phyloP scores from a whole-genome alignment of 2,329 filamentous ascomycete genomes.

The Diaporthe sp. region DNA sequence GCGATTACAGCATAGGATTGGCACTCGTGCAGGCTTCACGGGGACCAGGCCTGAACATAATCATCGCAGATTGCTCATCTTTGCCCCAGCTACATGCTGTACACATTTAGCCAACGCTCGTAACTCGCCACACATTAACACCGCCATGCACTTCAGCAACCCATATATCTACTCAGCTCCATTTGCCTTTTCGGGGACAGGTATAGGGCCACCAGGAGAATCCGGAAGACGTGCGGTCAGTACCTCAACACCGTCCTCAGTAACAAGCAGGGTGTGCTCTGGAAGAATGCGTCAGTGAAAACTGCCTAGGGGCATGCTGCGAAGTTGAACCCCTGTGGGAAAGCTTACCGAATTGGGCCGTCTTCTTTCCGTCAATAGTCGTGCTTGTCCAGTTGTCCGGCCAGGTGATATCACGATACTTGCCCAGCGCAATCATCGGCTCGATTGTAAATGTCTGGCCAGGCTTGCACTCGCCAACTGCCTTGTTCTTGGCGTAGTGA shows the following conservation, averaged over 20 bases:
- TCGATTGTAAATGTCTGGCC: constrained; percentile 99
- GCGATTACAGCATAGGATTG: background rate
- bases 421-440: constrained; percentile 95
- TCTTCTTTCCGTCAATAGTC: constrained; percentile 87
- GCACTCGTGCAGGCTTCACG: background rate
- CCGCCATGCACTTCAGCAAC: background rate
- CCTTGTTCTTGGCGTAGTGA: constrained; percentile 99
- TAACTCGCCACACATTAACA: background rate
- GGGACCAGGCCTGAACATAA: background rate
- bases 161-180: constrained; percentile 8
- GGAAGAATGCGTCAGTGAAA: background rate
- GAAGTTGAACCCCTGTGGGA: background rate
- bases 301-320: too few species aligned
- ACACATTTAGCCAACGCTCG: background rate
- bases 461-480: constrained; percentile 90
- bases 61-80: background rate
- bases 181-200: constrained; percentile 56
- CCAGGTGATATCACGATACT: constrained; percentile 94
- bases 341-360: constrained; percentile 87
- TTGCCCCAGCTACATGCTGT: constrained; percentile 3
- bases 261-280: constrained; percentile 88
- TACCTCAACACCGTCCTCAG: constrained; percentile 84
- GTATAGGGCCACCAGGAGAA: constrained; percentile 80
- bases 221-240: constrained; percentile 78
- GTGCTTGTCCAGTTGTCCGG: constrained; percentile 99